Conservation (phyloP, 441 rosid genomes). For the Sinapis alba region DNA sequence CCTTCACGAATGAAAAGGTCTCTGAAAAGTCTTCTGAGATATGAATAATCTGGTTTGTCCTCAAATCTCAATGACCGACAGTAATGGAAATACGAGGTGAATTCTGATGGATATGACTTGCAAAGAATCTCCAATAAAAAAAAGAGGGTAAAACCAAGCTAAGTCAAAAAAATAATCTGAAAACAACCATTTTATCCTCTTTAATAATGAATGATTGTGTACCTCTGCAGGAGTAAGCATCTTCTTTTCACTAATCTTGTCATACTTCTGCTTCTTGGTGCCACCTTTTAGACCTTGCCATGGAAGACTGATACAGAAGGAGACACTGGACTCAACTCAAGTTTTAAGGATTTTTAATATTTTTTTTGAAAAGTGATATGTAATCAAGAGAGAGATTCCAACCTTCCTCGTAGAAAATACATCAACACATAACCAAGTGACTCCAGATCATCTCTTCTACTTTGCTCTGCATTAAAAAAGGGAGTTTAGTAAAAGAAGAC, state of each 20-base stretch:
- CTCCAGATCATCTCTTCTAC: constrained; percentile 72
- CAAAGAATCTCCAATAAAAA: constrained; percentile 56
- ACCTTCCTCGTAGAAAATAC: constrained; percentile 68
- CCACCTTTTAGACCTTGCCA: constrained; percentile 76
- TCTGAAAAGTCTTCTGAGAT: constrained; percentile 67
- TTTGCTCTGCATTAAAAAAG: constrained; percentile 51
- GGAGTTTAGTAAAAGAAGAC: constrained; percentile 21
- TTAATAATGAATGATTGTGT: constrained; percentile 21
- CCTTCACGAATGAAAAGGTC: constrained; percentile 78
- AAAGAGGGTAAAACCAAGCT: background rate
- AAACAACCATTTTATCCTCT: background rate
- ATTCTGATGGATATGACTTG: constrained; percentile 66
- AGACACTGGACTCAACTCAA: constrained; percentile 1
- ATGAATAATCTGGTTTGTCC: constrained; percentile 77
- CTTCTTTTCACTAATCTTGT: constrained; percentile 42
- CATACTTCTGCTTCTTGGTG: constrained; percentile 67
- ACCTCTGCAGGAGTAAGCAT: constrained; percentile 66
- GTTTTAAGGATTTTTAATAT: background rate
- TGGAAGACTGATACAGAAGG: constrained; percentile 53
- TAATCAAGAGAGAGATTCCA: constrained; percentile 4
- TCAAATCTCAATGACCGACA: constrained; percentile 76
- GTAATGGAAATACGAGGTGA: constrained; percentile 71
- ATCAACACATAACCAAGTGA: constrained; percentile 67
- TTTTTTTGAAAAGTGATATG: constrained; percentile 21
- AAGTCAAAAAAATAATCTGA: constrained; percentile 7